Percentiles rank a stretch among this genome's conserved stretches.
These are phyloP conservation scores for Stephanodiscus minutulus DNA, from an alignment of 108 stramenopile genomes.

Conservation along the genomic window DNA sequence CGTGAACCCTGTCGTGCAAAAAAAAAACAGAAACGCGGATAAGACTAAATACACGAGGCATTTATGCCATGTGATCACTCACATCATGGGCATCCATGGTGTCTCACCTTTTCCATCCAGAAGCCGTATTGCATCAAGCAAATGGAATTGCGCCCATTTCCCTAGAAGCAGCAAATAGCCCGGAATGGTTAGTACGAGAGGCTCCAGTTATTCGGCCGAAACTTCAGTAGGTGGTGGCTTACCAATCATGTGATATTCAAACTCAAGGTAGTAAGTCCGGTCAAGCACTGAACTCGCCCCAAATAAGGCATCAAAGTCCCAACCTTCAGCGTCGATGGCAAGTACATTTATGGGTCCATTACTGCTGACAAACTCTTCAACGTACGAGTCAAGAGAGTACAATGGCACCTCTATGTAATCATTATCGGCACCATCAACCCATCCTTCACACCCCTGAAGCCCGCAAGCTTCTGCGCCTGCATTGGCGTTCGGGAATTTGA, in stretches of 20 bases:
- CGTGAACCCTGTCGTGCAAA: conserved; percentile 15
- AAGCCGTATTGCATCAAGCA: conserved; percentile 16
- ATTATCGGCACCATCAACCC: not conserved
- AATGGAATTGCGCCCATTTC: not conserved
- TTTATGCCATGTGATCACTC: not conserved
- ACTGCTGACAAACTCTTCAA: conserved; percentile 12
- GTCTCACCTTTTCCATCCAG: conserved; percentile 10
- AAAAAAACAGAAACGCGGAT: not conserved
- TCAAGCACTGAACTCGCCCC: conserved; percentile 36
- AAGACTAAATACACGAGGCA: not conserved
- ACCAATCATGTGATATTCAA: conserved; percentile 21
- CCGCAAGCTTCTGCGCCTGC: conserved; percentile 4
- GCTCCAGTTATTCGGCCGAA: not conserved
- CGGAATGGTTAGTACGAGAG: not conserved
- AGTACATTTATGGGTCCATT: conserved; percentile 22
- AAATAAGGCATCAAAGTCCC: conserved; percentile 30
- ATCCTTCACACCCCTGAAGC: not conserved
- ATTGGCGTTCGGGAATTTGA: conserved; percentile 5
- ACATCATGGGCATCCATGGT: too few species aligned
- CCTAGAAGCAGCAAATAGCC: not conserved
- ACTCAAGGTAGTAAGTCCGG: conserved; percentile 23
- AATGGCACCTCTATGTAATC: conserved; percentile 2
- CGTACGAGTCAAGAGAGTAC: conserved; percentile 13
- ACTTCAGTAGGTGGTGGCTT: not conserved
- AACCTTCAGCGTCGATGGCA: conserved; percentile 20